Conservation (phyloP, 176 grass and related monocot genomes). For the Themeda triandra region DNA sequence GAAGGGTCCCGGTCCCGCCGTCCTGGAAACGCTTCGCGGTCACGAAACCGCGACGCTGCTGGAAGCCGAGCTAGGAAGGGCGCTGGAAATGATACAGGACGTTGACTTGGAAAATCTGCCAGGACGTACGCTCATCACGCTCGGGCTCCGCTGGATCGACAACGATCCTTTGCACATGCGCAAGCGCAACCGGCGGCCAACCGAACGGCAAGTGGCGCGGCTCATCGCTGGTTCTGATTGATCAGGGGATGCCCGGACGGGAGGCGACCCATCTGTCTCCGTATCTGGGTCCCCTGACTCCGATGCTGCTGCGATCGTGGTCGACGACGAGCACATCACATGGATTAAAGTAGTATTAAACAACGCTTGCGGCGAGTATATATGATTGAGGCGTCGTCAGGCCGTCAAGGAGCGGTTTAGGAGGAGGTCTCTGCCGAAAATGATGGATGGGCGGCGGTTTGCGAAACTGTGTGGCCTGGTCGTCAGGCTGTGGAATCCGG, state of each 20-base stretch:
- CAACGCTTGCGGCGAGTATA: neutral
- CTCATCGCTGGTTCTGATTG: neutral
- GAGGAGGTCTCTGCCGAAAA: neutral
- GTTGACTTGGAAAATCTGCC: neutral
- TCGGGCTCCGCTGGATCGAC: neutral
- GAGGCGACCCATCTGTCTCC: neutral
- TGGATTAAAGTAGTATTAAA: too few relatives aligned
- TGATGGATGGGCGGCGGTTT: neutral
- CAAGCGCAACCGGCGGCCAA: conserved; percentile 17
- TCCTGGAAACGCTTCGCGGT: neutral
- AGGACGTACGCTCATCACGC: neutral
- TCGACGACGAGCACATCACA: conserved; percentile 27
- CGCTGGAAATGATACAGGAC: neutral
- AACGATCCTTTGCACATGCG: conserved; percentile 2
- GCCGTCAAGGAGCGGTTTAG: neutral
- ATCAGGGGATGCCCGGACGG: neutral
- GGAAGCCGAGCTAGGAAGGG: neutral
- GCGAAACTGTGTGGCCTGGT: neutral
- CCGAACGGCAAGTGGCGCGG: neutral
- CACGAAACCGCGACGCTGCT: neutral
- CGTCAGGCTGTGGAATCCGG: neutral
- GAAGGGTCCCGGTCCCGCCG: neutral
- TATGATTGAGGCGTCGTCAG: neutral
- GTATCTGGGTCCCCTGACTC: neutral
- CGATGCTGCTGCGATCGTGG: conserved; percentile 23